Base-by-base conservation (phyloP, 148 eudicot genomes). In the Cornus kousa region DNA sequence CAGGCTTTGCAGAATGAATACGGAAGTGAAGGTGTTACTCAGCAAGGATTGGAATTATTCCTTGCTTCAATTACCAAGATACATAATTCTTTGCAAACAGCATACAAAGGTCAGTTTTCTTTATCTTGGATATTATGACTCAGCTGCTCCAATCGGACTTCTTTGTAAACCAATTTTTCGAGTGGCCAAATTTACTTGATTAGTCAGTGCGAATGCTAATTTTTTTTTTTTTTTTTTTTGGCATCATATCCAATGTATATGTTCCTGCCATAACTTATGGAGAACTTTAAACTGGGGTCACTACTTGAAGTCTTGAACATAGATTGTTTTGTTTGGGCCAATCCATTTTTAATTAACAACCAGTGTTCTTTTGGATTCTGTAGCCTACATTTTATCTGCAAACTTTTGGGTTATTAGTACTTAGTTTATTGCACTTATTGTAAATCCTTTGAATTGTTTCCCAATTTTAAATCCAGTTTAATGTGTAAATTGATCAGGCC, bases 1-100 rank as follows among this genome's bases (percentile, higher is more conserved):
- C 88, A 96, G 99, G 89, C 86, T 84, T 82, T 96, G 77, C 87
- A 79, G 82, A 89, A 88, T 75, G 88, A 85, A 80, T 92, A 92
- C 88, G 95, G 91, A 74, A 84, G 88, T 72, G 82, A 82, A 71
- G 93, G 90, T 72, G 74, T 90, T 80, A 80, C 88, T 60, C 84
- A 90, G 80, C 84, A 87, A 80, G 98, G 89, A 76, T 57, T 81
- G 75, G 95, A 96, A 86, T 86, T 93, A 76, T 87, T 93, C 57
- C 74, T 82, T 76, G 59, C 77, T 70, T 75, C 90, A 66, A 79
- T 93, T 37, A 87, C 94, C 59, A 88, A 87, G 88, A 74, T 86
- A 72, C 82, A 88, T 74, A 90, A 88, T 46, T 80, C 89, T 32
- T 72, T 92, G 81, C 91, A 86, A 57, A 74, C 84, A 43, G 82